phyloP scores from a whole-genome alignment of 139 green algal species.

The Closterium sp. region DNA sequence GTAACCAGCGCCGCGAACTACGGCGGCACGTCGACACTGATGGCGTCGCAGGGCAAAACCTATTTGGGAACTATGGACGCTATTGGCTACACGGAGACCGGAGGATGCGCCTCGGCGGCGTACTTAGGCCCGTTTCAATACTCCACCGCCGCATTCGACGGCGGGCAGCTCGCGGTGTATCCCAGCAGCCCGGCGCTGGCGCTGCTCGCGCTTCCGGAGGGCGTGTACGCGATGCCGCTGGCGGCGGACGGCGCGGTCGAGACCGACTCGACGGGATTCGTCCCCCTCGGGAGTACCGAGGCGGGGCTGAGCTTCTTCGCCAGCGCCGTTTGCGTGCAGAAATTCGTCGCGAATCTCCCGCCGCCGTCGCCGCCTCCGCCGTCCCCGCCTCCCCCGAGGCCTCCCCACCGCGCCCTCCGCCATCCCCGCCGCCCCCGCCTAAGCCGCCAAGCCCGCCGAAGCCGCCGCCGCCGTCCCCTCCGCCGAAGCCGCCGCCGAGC shows the following conservation, averaged over 20 bases:
- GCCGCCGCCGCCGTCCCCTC: too few relatives aligned
- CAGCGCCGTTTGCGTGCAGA: not conserved
- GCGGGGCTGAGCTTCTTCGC: not conserved
- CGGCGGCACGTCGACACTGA: not conserved
- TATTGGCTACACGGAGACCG: not conserved
- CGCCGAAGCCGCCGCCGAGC: not conserved
- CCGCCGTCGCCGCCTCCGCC: too few relatives aligned
- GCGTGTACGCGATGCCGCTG: not conserved
- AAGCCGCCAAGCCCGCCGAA: too few relatives aligned
- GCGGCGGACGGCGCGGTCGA: not conserved
- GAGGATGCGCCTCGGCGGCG: not conserved
- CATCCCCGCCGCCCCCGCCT: too few relatives aligned
- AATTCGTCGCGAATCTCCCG: not conserved
- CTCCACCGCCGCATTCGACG: not conserved
- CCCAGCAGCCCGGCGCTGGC: not conserved
- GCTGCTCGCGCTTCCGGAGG: not conserved
- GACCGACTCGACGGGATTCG: not conserved
- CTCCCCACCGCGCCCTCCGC: not conserved
- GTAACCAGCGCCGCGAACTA: not conserved
- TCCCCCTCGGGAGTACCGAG: not conserved
- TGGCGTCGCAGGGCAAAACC: not conserved
- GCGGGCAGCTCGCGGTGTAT: not conserved
- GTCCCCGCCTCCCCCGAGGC: too few relatives aligned
- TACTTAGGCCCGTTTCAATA: not conserved
- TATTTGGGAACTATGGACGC: not conserved